Evolutionary conservation across 108 stramenopile genomes (phyloP), one percentile per base, ranked within the genome.

Genomic region (Fistulifera pelliculosa): DNA sequence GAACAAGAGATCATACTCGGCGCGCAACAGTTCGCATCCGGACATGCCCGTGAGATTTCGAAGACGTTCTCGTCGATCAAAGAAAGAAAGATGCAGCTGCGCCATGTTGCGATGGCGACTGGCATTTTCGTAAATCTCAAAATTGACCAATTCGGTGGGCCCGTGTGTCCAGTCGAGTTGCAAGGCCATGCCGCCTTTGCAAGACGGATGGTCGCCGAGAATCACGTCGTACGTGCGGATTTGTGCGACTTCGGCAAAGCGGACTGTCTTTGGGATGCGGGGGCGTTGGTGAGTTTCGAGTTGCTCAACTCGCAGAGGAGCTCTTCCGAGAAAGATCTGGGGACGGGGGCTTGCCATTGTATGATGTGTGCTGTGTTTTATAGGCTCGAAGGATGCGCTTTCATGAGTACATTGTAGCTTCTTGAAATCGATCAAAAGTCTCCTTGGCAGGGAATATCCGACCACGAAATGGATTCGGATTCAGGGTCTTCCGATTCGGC

Each of bases 201-300:
- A 51, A 12, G 25, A 51, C 2, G 50, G 50, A 27, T 51, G 50
- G 21, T 51, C 50, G 6, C 50, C 50, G 5, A 51, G 12, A n/a
- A 51, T 23, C 5, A 51, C 22, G 8, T 51, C 26, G 50, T 51
- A 22, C 19, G 50, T 27, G 5, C 50, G 50, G 26, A 51, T 51
- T 27, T 51, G 25, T 16, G 23, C n/a, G 27, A 51, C 6, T n/a
- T 27, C 26, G 7, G 50, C 16, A 51, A 51, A 51, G 44, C 44
- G 44, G 44, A 63, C 27, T 3, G 31, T 35, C 8, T 35, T 35
- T 8, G n/a, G n/a, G n/a, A n/a, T 35, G 31, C 31, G 31, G 8
- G 8, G 31, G 8, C 31, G 31, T 35, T n/a, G 31, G 31, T 3
- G 31, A 3, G 31, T 3, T 8, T 8, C 6, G 31, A 35, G 31